Base-by-base conservation (phyloP, 805 yeast genomes). In the Tetrapisispora fleetii region DNA sequence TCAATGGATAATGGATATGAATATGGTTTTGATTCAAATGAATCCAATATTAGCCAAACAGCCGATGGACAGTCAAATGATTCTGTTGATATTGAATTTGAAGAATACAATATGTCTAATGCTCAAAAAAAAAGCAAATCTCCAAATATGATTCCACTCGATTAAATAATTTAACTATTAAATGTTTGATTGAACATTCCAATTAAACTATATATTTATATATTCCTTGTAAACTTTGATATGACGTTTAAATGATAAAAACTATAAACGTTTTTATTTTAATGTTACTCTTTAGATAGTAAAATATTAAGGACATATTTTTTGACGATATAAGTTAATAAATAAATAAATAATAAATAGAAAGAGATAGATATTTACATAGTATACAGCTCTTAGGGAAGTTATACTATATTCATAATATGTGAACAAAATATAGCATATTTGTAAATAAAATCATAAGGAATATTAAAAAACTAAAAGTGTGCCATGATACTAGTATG, bases 401-500 rank as follows among this genome's bases (percentile, higher is more conserved):
- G 7, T 18, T 13, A 28, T 32, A 32, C n/a, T 18, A 32, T 18
- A 28, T 30, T 41, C 18, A 19, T 17, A 41, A 30, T 27, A 27
- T 11, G 17, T 17, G 24, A 24, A 16, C 24, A 30, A 24, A 24
- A 27, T 40, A 40, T 24, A 27, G 43, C 22, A 40, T 40, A 17
- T 30, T 41, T 41, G 17, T 13, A 18, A 30, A 41, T 14, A 30
- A 41, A 41, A 41, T 28, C 18, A 41, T 41, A 11, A 41, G 13
- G 44, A 41, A 41, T 41, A 41, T 41, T 41, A 41, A 41, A 41
- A 24, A 41, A 7, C 30, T 41, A 28, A 30, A 11, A 18, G 28
- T 19, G 4, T 10, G 16, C 14, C n/a, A 6, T 22, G 21, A 3
- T 4, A n/a, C 50, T 81, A 91, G 70, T 91, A 91, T 53, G 88